phyloP scores from a whole-genome alignment of 306 rosid genomes.

The Pterocarpus santalinus region DNA sequence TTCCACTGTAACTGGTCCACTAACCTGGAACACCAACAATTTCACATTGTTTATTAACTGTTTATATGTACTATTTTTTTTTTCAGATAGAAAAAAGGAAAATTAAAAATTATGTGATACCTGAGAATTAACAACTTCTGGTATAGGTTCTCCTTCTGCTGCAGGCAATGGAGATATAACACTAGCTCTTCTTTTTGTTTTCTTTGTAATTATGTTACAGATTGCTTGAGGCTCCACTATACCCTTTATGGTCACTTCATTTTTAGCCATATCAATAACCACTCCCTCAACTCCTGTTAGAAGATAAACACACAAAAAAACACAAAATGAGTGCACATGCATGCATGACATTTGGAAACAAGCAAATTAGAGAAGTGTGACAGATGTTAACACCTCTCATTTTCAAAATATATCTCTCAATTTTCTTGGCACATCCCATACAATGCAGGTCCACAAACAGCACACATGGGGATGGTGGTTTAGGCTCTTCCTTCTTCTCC shows the following conservation, averaged over 20 bases:
- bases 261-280: slow-evolving; percentile 70
- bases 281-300: slow-evolving; percentile 85
- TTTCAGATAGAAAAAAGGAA: neutral
- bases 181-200: slow-evolving; percentile 71
- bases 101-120: slow-evolving; percentile 44
- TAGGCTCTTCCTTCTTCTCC: slow-evolving; percentile 72
- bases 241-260: slow-evolving; percentile 93
- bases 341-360: slow-evolving; percentile 37
- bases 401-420: slow-evolving; percentile 78
- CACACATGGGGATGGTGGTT: slow-evolving; percentile 78
- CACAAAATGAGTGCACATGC: slow-evolving; percentile 13
- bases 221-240: slow-evolving; percentile 88
- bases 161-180: slow-evolving; percentile 90
- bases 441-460: slow-evolving; percentile 91
- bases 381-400: slow-evolving; percentile 67
- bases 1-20: slow-evolving; percentile 78
- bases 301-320: neutral
- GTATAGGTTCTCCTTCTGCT: slow-evolving; percentile 88
- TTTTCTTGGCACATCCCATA: slow-evolving; percentile 93
- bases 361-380: neutral
- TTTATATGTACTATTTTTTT: neutral
- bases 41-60: neutral
- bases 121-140: slow-evolving; percentile 86
- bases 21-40: slow-evolving; percentile 62
- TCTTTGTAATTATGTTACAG: slow-evolving; percentile 70